Evolutionary conservation across 306 rosid species (phyloP), one percentile per base, ranked within the genome.

Genomic region (Begonia masoniana): DNA sequence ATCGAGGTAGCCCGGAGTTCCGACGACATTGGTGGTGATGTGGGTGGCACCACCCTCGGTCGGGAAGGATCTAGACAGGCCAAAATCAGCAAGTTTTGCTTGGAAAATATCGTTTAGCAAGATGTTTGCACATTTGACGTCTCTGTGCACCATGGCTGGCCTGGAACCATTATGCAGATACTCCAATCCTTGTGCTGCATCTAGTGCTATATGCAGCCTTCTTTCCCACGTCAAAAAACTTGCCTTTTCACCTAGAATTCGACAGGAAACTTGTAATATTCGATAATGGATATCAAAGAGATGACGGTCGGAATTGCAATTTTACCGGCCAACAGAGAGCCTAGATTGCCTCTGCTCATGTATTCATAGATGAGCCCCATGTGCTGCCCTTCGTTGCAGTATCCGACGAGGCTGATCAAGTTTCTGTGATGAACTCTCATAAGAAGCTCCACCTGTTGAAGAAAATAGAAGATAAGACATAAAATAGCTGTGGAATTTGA

Each of bases 361-460:
- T 71, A 75, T 53, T 79, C 85, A 52, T 72, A 79, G 74, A 75
- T 79, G 51, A 79, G 85, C 50, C 76, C 78, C 65, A 62, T 52
- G 41, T 75, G 52, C 53, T 66, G 52, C 50, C 69, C 71, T 71
- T 75, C 76, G 24, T 75, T 65, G 64, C 85, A 79, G 41, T 66
- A 79, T 15, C 85, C 85, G 26, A 75, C 63, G 3, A 79, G 76
- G 52, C 52, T 10, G 47, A 67, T 79, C 74, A 79, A 69, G 81
- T 59, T 61, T 66, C 74, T 71, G 58, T 79, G 78, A 56, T 74
- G 85, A 57, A 68, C 81, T 52, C 65, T 49, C 45, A 71, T 68
- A 60, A 72, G 71, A 58, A 74, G 49, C 55, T 79, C 74, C 42
- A 79, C 78, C 85, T 78, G 69, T 43, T 23, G 68, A 56, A 53